A percentile compares a stretch with the other conserved stretches of the same genome.
phyloP scores from a whole-genome alignment of 2,329 filamentous ascomycete genomes.

The Cordyceps farinosa region DNA sequence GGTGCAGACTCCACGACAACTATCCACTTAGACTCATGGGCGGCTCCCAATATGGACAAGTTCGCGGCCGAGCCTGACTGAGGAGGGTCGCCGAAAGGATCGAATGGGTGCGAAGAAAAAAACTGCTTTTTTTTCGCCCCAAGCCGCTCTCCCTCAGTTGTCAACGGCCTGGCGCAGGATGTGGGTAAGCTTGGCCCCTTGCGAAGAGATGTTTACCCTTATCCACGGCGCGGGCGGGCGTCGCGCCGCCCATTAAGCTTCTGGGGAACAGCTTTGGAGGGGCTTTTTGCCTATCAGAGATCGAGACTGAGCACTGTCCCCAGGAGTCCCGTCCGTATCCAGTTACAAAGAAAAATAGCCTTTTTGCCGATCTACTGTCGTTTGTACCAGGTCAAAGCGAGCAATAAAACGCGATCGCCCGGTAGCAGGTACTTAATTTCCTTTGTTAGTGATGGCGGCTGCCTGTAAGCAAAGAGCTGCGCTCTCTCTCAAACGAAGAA shows the following conservation, averaged over 20 bases:
- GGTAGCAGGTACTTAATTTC: conserved; percentile 8
- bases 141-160: background rate
- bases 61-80: background rate
- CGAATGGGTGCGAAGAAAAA: background rate
- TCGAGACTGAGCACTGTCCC: too few relatives aligned
- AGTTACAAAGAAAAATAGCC: background rate
- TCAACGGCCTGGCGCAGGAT: conserved; percentile 2
- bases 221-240: background rate
- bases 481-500: too few relatives aligned
- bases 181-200: background rate
- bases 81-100: background rate
- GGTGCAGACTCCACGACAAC: background rate
- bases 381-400: background rate
- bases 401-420: background rate
- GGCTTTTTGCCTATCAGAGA: too few relatives aligned
- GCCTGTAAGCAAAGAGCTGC: too few relatives aligned
- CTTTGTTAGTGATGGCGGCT: background rate
- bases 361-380: background rate
- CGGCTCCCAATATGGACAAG: background rate
- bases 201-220: background rate
- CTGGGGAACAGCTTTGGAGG: background rate
- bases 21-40: background rate
- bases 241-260: background rate
- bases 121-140: background rate
- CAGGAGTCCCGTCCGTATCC: background rate